phyloP scores from a whole-genome alignment of 2,329 filamentous ascomycete genomes.

The Polytolypa hystricis region DNA sequence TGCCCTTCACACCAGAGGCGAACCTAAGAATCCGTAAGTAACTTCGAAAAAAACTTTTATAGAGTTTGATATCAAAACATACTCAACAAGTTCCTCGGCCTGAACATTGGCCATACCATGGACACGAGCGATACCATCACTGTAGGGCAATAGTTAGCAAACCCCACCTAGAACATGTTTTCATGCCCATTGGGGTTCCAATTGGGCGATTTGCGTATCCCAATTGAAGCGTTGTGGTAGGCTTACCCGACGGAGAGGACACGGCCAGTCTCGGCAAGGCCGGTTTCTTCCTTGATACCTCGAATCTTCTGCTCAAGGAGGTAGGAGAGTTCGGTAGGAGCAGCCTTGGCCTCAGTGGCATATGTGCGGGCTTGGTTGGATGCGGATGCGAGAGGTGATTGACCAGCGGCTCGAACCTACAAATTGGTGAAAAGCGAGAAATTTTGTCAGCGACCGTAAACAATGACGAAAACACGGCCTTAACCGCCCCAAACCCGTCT shows the following conservation, averaged over 20 bases:
- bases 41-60: constrained; percentile 11
- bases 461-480: constrained; percentile 1
- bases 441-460: constrained; percentile 38
- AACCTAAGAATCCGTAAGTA: constrained; percentile 52
- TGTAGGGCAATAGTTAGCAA: constrained; percentile 30
- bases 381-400: constrained; percentile 60
- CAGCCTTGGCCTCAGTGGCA: constrained; percentile 84
- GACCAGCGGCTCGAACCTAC: constrained; percentile 77
- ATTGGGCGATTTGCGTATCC: constrained; percentile 18
- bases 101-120: constrained; percentile 99
- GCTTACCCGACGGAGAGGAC: constrained; percentile 98
- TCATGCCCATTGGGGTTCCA: neutral
- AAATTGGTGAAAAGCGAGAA: constrained; percentile 19
- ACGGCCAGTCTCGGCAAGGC: constrained; percentile 95
- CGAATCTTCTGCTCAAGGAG: constrained; percentile 99
- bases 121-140: constrained; percentile 99
- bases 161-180: neutral
- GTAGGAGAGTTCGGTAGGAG: constrained; percentile 95
- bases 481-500: constrained; percentile 12
- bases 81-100: constrained; percentile 99
- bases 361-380: constrained; percentile 72
- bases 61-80: constrained; percentile 39
- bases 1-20: constrained; percentile 98
- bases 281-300: constrained; percentile 93
- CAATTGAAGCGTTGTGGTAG: constrained; percentile 13